Evolutionary conservation across 2,329 filamentous ascomycete genomes (phyloP), one percentile per base, ranked within the genome.

Genomic region (Microsporum ferrugineum): DNA sequence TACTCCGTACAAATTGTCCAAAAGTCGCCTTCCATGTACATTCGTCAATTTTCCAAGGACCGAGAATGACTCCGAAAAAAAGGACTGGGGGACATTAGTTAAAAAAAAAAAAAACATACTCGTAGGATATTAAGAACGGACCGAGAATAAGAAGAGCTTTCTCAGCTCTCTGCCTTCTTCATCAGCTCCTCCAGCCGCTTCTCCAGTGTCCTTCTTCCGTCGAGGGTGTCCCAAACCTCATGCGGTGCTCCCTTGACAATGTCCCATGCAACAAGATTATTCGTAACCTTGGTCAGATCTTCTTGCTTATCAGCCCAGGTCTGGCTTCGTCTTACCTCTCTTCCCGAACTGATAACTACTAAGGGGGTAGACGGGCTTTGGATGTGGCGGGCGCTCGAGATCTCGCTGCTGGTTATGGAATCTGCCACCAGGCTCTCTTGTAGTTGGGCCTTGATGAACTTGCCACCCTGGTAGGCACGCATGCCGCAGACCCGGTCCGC

Each of bases 391-490:
- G 90, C 90, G 62, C 86, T 88, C 51, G 81, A 78, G 17, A 95
- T 85, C 69, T 99, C 94, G 38, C 88, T 88, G 72, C 86, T 87
- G 12, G 90, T 90, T 66, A 97, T 84, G 0, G 88, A 89, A 65
- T 86, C 83, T 0, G 91, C 91, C 36, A 96, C 90, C 0, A 97
- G 80, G 65, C 87, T 92, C 77, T 99, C 94, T 75, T 99, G 94
- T 61, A 99, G 79, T 74, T 91, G 89, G 3, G 91, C 88, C 72
- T 95, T 96, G 73, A 96, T 87, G 71, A 84, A 87, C 72, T 91
- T 95, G 63, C 88, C 89, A 29, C 80, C 81, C 73, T 95, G 89
- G 70, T 90, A 87, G 0, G 90, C 84, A 3, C 85, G 84, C 51
- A 84, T 82, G 10, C 94, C 94, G 73, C 88, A 95, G 8, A 96